phyloP scores from a whole-genome alignment of 1,284 basidiomycete genomes.

The Trichosporon ovoides region DNA sequence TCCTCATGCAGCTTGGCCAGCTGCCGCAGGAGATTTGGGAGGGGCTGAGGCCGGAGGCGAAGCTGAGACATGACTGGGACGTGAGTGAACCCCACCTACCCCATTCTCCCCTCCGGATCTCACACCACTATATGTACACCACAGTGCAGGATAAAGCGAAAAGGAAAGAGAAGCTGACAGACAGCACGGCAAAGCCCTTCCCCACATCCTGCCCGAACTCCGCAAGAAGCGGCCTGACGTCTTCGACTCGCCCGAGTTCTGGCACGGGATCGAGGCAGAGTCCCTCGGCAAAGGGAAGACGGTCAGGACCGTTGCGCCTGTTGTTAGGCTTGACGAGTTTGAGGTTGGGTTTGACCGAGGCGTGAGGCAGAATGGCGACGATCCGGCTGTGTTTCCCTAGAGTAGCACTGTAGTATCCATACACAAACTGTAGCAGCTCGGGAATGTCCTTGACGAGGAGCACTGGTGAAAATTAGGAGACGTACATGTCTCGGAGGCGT shows the following conservation, averaged over 20 bases:
- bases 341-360: background rate
- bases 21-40: constrained; percentile 11
- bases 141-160: no score
- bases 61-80: constrained; percentile 12
- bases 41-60: background rate
- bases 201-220: constrained; percentile 2
- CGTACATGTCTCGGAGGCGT: no score
- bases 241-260: constrained; percentile 9
- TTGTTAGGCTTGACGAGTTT: constrained; percentile 1
- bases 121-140: no score
- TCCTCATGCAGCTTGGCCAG: constrained; percentile 7
- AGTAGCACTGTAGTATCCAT: no score
- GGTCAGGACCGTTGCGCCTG: background rate
- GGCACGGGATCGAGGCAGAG: constrained; percentile 8
- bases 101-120: no score
- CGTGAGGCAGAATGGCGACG: constrained; percentile 13
- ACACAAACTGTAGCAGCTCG: no score
- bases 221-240: background rate
- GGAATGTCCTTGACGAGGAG: no score
- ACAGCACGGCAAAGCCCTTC: constrained; percentile 3
- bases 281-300: background rate
- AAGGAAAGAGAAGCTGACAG: background rate
- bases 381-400: constrained; percentile 15
- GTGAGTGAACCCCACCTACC: no score
- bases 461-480: no score